Base-by-base conservation (phyloP, 2,329 filamentous ascomycete species). In the Hypomyces perniciosus region DNA sequence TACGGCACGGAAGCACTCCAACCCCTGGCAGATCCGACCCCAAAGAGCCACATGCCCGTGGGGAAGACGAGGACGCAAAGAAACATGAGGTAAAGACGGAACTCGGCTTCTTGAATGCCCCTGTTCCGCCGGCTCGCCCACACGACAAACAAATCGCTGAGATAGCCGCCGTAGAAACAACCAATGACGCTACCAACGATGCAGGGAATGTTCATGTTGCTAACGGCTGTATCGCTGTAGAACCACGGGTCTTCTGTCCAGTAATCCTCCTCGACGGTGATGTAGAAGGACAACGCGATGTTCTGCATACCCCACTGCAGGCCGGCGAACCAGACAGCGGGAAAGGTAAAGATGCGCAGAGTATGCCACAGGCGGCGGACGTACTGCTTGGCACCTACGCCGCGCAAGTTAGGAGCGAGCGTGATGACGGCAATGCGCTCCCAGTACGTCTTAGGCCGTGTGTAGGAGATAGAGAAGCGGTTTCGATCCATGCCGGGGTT, bases 251-350 rank as follows among this genome's bases (percentile, higher is more conserved):
- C 63, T 0, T 65, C 72, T 28, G 73, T 75, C 74, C 77, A 81
- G 56, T 74, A 74, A 54, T 80, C 77, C 57, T 82, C 76, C 58
- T 80, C 72, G 1, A 81, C 71, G 0, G 79, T 82, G 31, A 80
- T 67, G 55, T 82, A 81, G 60, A 83, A 81, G 1, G 76, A 77
- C 26, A 83, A 65, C 64, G 79, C 81, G n/a, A 79, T 77, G 56
- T 81, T 79, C 61, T 82, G 79, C 30, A 76, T 69, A 4, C 79
- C 79, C 79, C 79, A 82, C 58, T 81, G 78, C 27, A 81, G 62
- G 7, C 79, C 78, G 3, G 77, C 76, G 54, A 76, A 81, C 55
- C 78, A 71, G 8, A 81, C 77, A 1, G 78, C 78, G 0, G 79
- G 79, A 53, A 81, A 81, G 2, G 72, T 70, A 59, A 81, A 81